phyloP scores from a whole-genome alignment of 1,284 basidiomycete species.

The Pseudozyma hubeiensis region DNA sequence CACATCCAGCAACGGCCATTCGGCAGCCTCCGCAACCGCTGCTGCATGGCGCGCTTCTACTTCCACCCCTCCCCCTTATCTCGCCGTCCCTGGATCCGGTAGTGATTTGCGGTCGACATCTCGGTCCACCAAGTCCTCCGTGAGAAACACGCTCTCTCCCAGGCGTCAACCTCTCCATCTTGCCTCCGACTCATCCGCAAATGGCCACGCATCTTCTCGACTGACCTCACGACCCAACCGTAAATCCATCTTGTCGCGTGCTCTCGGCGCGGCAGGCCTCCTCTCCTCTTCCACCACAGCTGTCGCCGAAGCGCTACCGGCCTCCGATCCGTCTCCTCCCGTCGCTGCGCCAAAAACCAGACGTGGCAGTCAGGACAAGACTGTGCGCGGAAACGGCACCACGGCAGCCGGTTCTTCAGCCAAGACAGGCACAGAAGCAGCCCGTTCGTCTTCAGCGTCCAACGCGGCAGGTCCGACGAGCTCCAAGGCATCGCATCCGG shows the following conservation, averaged over 20 bases:
- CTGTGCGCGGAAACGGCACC: conserved; percentile 3
- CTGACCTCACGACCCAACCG: conserved; percentile 15
- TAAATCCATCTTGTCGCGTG: conserved; percentile 26
- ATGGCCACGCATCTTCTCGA: neutral
- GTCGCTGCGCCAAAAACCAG: conserved; percentile 4
- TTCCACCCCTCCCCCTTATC: conserved; percentile 19
- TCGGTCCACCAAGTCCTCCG: conserved; percentile 11
- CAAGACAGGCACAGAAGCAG: conserved; percentile 15
- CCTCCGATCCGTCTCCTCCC: neutral
- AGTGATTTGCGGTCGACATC: conserved; percentile 15
- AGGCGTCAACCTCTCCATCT: conserved; percentile 16
- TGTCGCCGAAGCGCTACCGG: neutral
- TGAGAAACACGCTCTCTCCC: conserved; percentile 13
- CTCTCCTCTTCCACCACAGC: conserved; percentile 14
- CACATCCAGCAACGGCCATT: conserved; percentile 3
- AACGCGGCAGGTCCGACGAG: conserved; percentile 12
- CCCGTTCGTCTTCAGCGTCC: conserved; percentile 24
- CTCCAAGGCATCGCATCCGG: neutral
- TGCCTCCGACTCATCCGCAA: conserved; percentile 16
- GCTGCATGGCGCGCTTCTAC: conserved; percentile 12
- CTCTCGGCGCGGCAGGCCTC: conserved; percentile 18
- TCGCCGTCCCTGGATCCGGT: neutral
- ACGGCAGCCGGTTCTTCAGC: conserved; percentile 1
- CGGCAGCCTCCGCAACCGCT: conserved; percentile 7
- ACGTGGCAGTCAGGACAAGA: conserved; percentile 10